phyloP scores from a whole-genome alignment of 2,329 filamentous ascomycete species.

The Exophiala aquamarina region DNA sequence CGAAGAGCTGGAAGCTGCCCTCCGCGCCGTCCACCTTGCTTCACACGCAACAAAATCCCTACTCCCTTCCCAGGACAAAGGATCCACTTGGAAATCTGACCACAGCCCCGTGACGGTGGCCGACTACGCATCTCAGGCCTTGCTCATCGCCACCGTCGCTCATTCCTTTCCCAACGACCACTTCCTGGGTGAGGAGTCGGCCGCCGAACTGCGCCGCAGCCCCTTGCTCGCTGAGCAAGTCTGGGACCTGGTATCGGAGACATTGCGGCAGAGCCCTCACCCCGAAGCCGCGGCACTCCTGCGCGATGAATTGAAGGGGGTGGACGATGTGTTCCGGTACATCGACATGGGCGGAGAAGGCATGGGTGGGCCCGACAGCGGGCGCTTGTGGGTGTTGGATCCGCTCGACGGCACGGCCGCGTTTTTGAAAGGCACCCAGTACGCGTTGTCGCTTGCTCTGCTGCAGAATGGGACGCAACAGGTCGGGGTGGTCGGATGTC shows the following conservation, averaged over 20 bases:
- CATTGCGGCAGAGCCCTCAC: no score
- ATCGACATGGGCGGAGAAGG: conserved; percentile 55
- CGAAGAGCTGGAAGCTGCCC: no score
- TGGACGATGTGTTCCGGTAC: no score
- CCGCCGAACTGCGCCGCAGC: conserved; percentile 48
- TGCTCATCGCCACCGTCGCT: conserved; percentile 1
- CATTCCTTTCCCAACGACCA: conserved; percentile 3
- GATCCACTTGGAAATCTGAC: no score
- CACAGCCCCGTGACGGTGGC: conserved; percentile 7
- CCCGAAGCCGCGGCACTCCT: no score
- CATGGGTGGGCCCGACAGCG: conserved; percentile 40
- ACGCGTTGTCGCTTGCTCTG: conserved; percentile 61
- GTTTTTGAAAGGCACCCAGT: conserved; percentile 62
- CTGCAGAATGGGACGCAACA: conserved; percentile 58
- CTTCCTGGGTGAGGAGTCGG: conserved; percentile 24
- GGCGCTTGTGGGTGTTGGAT: conserved; percentile 62
- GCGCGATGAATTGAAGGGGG: no score
- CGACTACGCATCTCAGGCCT: conserved; percentile 4
- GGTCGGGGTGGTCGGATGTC: conserved; percentile 62
- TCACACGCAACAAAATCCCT: no score
- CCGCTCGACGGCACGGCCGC: conserved; percentile 65
- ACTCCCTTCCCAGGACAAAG: no score
- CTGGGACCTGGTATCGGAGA: no score
- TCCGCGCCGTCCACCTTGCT: no score
- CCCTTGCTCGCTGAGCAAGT: conserved; percentile 4